Evolutionary conservation across 2,329 filamentous ascomycete species (phyloP).

Genomic region (Teratosphaeria viscida): DNA sequence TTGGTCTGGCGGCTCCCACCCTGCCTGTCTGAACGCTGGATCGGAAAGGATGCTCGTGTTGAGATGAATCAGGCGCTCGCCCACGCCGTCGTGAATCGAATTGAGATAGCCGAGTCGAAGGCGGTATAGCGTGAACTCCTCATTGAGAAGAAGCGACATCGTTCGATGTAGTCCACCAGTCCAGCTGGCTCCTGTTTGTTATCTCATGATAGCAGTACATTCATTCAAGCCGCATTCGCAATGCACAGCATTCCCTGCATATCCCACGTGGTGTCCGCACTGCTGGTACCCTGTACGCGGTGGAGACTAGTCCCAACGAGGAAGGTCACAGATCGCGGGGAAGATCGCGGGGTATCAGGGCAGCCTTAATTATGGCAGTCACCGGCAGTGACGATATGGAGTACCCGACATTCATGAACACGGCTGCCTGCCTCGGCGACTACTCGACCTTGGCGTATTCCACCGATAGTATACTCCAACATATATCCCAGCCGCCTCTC

Average conservation of each 20-base stretch:
- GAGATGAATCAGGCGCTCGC: conserved; percentile 71
- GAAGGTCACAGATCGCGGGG: background rate
- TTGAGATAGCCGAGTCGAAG: conserved; percentile 70
- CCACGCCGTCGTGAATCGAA: conserved; percentile 71
- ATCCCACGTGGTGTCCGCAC: background rate
- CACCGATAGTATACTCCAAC: too few relatives aligned
- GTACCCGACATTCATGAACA: background rate
- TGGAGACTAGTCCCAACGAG: background rate
- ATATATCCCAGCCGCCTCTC: too few relatives aligned
- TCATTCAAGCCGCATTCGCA: background rate
- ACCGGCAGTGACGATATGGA: too few relatives aligned
- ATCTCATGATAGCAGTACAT: background rate
- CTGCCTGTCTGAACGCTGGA: conserved; percentile 69
- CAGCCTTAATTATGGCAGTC: background rate
- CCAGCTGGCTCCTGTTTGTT: background rate
- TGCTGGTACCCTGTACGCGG: background rate
- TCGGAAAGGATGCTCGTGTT: conserved; percentile 72
- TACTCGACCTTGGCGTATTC: background rate
- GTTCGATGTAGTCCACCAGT: background rate
- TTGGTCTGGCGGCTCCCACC: conserved; percentile 61
- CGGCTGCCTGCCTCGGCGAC: background rate
- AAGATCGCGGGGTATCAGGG: background rate
- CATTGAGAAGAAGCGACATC: conserved; percentile 30
- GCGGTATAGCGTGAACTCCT: conserved; percentile 65
- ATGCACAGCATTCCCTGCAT: background rate